Percentiles rank a stretch among this genome's conserved stretches.
Conservation (phyloP, 2,329 filamentous ascomycete genomes). For the Colletotrichum orbiculare region DNA sequence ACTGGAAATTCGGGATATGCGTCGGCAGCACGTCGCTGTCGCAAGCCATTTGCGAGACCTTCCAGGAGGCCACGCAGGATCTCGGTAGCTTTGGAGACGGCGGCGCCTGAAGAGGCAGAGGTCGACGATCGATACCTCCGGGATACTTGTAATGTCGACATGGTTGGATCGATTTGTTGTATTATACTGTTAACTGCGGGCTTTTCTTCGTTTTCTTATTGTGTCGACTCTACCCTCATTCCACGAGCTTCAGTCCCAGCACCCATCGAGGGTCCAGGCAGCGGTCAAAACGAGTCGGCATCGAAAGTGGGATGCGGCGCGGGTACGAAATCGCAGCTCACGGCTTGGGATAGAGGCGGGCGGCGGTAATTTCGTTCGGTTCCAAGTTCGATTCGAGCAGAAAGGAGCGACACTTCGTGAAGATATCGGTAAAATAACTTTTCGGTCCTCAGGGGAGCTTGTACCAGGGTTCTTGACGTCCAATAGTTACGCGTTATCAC, state of each 20-base stretch:
- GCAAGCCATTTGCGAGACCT: conserved; percentile 50
- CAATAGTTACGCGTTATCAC: conserved; percentile 19
- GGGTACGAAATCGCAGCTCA: conserved; percentile 21
- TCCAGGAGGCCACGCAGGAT: conserved; percentile 68
- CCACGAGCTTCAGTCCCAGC: conserved; percentile 40
- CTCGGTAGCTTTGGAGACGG: conserved; percentile 70
- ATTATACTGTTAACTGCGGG: not conserved
- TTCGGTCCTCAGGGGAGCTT: not conserved
- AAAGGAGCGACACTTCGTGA: conserved; percentile 40
- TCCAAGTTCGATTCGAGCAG: not conserved
- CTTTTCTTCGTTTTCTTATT: not conserved
- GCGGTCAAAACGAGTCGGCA: conserved; percentile 32
- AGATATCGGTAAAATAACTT: conserved; percentile 45
- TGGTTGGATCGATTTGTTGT: conserved; percentile 46
- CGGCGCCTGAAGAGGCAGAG: conserved; percentile 65
- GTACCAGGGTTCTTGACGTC: not conserved
- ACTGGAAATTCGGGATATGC: conserved; percentile 61
- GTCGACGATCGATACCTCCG: conserved; percentile 74
- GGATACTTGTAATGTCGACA: conserved; percentile 57
- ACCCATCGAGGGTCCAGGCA: conserved; percentile 49
- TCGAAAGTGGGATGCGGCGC: conserved; percentile 31
- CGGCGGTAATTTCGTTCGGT: not conserved
- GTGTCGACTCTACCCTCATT: conserved; percentile 35
- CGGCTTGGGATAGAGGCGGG: conserved; percentile 6
- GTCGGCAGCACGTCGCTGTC: conserved; percentile 44